Evolutionary conservation across 371 early-diverging fungal species (phyloP), one percentile per base, ranked within the genome.

Genomic region (Coemansia sp.): DNA sequence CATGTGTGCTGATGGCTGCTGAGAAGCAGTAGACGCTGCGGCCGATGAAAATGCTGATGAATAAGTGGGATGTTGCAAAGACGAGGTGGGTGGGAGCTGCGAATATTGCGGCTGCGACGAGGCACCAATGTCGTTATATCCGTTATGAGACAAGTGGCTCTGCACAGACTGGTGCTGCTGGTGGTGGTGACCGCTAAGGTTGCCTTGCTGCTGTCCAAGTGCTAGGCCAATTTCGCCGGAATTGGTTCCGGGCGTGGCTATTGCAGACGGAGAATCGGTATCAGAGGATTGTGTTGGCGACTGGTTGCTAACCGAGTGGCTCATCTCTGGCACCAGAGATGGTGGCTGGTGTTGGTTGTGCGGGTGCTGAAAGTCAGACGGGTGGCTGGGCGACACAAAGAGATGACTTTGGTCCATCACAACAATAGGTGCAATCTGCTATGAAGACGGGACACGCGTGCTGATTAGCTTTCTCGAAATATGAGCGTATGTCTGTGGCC

Each of bases 391-490:
- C 29, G 72, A 64, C 18, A 60, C 64, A 71, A 75, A 67, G 24
- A 72, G 42, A 26, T 67, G 75, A 24, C 72, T 61, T 45, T 71
- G 75, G 50, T 75, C 72, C 75, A 75, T 75, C 39, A 16, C 52
- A 31, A 53, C 53, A 53, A 53, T 53, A 27, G 21, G 53, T 24
- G 21, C 24, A 51, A 21, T n/a, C 51, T n/a, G 47, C 47, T 14
- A n/a, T 11, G 47, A n/a, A 45, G 47, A 26, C 26, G 26, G 14
- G 14, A 53, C 24, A 27, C 53, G 53, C 53, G 53, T 53, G 53
- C 53, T 14, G 26, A 24, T 53, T 53, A 53, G 22, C 21, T 26
- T 53, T 22, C 26, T 37, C 37, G 37, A 37, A 37, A 37, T 29
- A 29, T 37, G 37, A 37, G 26, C 14, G 53, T 22, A 21, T 14